These are phyloP conservation scores for Syncephalastrum sp. DNA, from an alignment of 371 early-diverging fungal species.

Conservation along the genomic window DNA sequence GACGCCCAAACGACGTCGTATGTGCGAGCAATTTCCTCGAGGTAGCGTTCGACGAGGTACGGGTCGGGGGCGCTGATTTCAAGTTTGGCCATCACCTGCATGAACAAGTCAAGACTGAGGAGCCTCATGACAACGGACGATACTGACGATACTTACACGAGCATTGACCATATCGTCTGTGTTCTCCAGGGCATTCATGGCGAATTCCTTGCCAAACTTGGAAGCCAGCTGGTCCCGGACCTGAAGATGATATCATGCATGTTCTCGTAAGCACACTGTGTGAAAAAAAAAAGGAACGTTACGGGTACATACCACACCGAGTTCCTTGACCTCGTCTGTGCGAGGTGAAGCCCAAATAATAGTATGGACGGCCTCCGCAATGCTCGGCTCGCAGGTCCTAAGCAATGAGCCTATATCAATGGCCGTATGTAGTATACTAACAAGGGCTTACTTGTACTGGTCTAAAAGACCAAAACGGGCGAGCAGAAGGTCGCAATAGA, in stretches of 20 bases:
- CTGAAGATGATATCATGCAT: conserved; percentile 11
- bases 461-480: conserved; percentile 89
- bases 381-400: conserved; percentile 78
- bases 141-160: conserved; percentile 47
- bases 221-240: conserved; percentile 76
- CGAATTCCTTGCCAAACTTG: conserved; percentile 87
- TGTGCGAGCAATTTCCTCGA: conserved; percentile 84
- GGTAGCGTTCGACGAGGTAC: conserved; percentile 79
- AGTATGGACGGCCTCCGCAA: conserved; percentile 85
- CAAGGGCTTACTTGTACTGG: conserved; percentile 63
- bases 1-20: conserved; percentile 78
- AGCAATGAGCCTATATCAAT: conserved; percentile 2
- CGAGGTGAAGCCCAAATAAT: conserved; percentile 89
- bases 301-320: conserved; percentile 48
- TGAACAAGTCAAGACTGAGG: neutral
- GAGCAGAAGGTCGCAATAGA: conserved; percentile 85
- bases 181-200: conserved; percentile 73
- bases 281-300: no score
- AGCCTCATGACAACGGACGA: no score
- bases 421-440: neutral
- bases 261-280: neutral
- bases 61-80: conserved; percentile 77
- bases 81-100: conserved; percentile 78
- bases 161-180: conserved; percentile 73
- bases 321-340: conserved; percentile 79